These are phyloP conservation scores for Coemansia aciculifera DNA, from an alignment of 192 early-diverging fungal genomes.

Conservation along the genomic window DNA sequence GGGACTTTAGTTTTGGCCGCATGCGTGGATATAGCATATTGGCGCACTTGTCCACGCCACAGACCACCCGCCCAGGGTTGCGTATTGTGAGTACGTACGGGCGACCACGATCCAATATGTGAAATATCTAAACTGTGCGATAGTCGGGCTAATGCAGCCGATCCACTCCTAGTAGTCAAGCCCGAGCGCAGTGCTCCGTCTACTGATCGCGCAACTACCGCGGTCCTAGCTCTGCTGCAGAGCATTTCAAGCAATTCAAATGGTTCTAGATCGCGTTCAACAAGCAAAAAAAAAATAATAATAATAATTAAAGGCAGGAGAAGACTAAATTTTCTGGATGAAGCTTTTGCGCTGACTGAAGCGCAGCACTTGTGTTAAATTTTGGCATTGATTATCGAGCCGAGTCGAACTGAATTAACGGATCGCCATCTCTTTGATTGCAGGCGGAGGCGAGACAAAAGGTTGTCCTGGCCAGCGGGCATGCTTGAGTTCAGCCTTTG, in stretches of 20 bases:
- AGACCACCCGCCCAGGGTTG: not conserved
- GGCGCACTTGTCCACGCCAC: not conserved
- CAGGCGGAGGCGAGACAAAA: not conserved
- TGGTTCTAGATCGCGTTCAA: not conserved
- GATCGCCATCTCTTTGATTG: not conserved
- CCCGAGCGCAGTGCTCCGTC: not conserved
- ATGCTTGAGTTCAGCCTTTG: constrained; percentile 11
- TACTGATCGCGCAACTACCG: not conserved
- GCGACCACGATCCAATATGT: not conserved
- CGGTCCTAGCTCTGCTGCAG: not conserved
- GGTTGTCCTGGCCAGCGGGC: not conserved
- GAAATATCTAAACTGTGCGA: not conserved
- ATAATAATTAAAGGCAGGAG: not conserved
- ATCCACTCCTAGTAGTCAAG: not conserved
- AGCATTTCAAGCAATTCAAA: constrained; percentile 1
- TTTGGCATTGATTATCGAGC: not conserved
- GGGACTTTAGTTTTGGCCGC: constrained; percentile 37
- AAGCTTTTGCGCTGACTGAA: not conserved
- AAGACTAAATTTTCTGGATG: not conserved
- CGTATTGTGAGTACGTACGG: not conserved
- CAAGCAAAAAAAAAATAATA: not conserved
- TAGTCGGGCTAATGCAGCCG: not conserved
- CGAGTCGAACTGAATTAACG: not conserved
- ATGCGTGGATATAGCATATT: constrained; percentile 18
- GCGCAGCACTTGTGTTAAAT: not conserved